Conservation (phyloP, 352 stramenopile genomes). For the Saprolegnia diclina region DNA sequence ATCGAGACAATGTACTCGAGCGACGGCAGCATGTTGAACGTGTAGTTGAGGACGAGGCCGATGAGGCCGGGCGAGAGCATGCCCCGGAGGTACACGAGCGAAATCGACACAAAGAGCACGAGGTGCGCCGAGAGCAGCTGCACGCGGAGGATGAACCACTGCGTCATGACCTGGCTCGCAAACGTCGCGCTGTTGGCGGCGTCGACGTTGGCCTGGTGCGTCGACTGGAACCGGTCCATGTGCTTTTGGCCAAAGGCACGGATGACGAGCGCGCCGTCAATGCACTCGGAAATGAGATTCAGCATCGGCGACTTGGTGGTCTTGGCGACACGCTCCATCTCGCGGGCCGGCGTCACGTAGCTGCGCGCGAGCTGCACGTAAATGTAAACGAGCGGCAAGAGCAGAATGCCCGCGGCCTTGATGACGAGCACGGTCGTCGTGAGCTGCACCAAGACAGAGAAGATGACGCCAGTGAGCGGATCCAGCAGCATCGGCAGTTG, state of each 20-base stretch:
- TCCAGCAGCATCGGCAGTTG: constrained; percentile 60
- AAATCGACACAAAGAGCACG: constrained; percentile 37
- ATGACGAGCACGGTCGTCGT: constrained; percentile 75
- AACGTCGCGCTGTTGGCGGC: constrained; percentile 31
- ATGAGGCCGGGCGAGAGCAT: constrained; percentile 11
- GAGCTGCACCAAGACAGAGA: constrained; percentile 72
- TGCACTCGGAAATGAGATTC: constrained; percentile 45
- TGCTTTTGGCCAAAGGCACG: constrained; percentile 25
- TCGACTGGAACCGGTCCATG: not conserved
- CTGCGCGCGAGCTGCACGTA: constrained; percentile 59
- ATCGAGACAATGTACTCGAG: constrained; percentile 19
- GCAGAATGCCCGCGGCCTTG: constrained; percentile 70
- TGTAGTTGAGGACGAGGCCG: constrained; percentile 25
- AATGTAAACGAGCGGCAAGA: constrained; percentile 72
- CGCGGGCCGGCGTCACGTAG: constrained; percentile 44
- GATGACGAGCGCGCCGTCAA: constrained; percentile 48
- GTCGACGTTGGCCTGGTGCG: constrained; percentile 31
- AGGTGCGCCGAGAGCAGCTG: constrained; percentile 84
- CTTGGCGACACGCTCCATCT: constrained; percentile 45
- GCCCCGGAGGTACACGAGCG: constrained; percentile 9
- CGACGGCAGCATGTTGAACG: constrained; percentile 18
- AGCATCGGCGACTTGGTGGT: constrained; percentile 46
- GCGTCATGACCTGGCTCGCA: constrained; percentile 40
- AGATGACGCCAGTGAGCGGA: constrained; percentile 59
- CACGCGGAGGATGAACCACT: constrained; percentile 88